phyloP scores from a whole-genome alignment of 2,329 filamentous ascomycete genomes.

The Penicillium hesseltinei region DNA sequence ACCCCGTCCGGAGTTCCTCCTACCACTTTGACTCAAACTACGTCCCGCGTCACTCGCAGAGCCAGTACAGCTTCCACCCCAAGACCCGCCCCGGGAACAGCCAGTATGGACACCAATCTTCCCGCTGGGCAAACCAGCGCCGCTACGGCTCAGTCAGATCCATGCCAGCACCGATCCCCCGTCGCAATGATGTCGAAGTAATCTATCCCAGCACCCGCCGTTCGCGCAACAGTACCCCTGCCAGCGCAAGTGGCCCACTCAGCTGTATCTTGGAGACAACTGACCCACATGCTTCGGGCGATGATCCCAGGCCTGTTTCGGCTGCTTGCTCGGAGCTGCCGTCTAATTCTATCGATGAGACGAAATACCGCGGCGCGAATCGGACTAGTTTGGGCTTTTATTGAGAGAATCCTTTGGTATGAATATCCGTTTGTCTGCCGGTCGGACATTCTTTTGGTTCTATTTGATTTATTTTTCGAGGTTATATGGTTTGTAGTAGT shows the following conservation, averaged over 20 bases:
- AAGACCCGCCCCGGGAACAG: not conserved
- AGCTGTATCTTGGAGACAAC: conserved; percentile 34
- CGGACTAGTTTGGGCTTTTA: conserved; percentile 30
- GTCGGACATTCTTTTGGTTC: not conserved
- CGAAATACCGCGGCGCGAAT: conserved; percentile 33
- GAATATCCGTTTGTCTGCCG: not conserved
- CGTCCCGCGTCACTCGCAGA: conserved; percentile 29
- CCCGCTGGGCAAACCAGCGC: conserved; percentile 23
- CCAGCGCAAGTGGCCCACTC: conserved; percentile 23
- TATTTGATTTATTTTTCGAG: not conserved
- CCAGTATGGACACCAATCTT: conserved; percentile 17
- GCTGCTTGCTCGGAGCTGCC: conserved; percentile 5
- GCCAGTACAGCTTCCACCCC: conserved; percentile 15
- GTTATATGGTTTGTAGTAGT: not conserved
- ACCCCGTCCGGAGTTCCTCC: conserved; percentile 17
- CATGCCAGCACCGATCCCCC: conserved; percentile 21
- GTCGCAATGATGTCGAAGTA: conserved; percentile 34
- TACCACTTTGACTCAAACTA: conserved; percentile 29
- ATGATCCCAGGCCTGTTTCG: conserved; percentile 18
- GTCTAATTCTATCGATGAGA: conserved; percentile 20
- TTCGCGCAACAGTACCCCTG: conserved; percentile 35
- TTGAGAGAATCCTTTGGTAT: not conserved
- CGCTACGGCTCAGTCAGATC: conserved; percentile 22
- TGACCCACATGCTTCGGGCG: conserved; percentile 17
- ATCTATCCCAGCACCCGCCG: conserved; percentile 37